Percentiles rank a stretch among this genome's conserved stretches.
Evolutionary conservation across 345 rosid genomes (phyloP).

Genomic region (Gossypium australe): DNA sequence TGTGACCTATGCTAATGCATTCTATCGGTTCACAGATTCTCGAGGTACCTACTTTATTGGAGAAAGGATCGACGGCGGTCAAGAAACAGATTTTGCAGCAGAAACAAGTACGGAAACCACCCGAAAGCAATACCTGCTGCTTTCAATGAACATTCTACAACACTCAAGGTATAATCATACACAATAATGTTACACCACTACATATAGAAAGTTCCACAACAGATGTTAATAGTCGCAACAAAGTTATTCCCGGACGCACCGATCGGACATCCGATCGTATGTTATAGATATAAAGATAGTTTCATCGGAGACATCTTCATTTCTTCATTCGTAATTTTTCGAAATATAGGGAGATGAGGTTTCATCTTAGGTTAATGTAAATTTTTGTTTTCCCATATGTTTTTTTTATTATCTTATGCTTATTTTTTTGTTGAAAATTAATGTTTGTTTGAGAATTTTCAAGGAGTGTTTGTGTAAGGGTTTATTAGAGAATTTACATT

Average conservation of each 20-base stretch:
- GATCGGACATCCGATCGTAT: neutral
- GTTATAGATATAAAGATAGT: neutral
- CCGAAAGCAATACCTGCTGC: conserved; percentile 47
- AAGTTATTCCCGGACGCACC: neutral
- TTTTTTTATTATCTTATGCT: neutral
- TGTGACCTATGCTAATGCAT: conserved; percentile 3
- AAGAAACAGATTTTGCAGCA: conserved; percentile 46
- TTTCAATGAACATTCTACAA: conserved; percentile 13
- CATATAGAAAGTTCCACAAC: conserved; percentile 3
- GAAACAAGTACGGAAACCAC: conserved; percentile 31
- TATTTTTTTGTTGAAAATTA: too few species aligned
- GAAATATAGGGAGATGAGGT: neutral
- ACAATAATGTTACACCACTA: neutral
- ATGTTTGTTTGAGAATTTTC: too few species aligned
- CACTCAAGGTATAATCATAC: neutral
- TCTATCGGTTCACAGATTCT: conserved; percentile 40
- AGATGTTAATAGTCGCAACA: neutral
- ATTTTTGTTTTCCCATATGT: neutral
- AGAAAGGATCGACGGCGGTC: conserved; percentile 62
- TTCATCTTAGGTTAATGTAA: neutral
- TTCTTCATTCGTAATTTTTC: neutral
- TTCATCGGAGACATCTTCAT: neutral
- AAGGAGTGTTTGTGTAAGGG: too few species aligned
- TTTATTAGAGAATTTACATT: too few species aligned
- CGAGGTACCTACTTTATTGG: conserved; percentile 68